A percentile compares a stretch with the other conserved stretches of the same genome.
Evolutionary conservation across 768 basidiomycete species (phyloP).

Genomic region (Galerina marginata): DNA sequence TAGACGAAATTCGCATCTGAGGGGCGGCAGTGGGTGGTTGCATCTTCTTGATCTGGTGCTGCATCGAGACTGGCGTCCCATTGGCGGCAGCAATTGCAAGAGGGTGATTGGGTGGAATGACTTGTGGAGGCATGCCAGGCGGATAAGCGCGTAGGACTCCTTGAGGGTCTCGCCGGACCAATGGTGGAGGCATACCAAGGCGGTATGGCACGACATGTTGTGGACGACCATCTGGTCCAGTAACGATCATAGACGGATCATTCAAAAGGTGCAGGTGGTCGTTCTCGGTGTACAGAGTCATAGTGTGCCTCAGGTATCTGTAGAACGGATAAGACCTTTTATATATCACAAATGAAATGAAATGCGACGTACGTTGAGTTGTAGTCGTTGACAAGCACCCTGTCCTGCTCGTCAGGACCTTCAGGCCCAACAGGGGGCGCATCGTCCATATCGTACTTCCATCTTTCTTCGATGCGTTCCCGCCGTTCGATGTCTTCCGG

Average conservation of each 20-base stretch:
- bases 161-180: conserved; percentile 38
- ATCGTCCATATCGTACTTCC: conserved; percentile 75
- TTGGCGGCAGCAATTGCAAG: conserved; percentile 51
- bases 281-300: conserved; percentile 60
- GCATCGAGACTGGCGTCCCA: conserved; percentile 63
- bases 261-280: conserved; percentile 58
- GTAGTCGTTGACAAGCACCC: conserved; percentile 75
- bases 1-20: conserved; percentile 67
- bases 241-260: conserved; percentile 53
- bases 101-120: conserved; percentile 43
- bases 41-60: conserved; percentile 66
- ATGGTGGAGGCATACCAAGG: conserved; percentile 42
- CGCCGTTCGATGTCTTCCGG: conserved; percentile 44
- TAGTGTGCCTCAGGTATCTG: conserved; percentile 60
- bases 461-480: conserved; percentile 56
- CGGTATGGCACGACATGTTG: conserved; percentile 56
- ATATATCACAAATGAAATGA: conserved; percentile 3
- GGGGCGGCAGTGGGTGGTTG: conserved; percentile 58
- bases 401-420: conserved; percentile 71
- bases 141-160: conserved; percentile 28
- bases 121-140: conserved; percentile 13
- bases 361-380: conserved; percentile 49
- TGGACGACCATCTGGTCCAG: conserved; percentile 54
- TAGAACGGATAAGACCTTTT: conserved; percentile 8
- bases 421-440: conserved; percentile 56